Conservation (phyloP, 108 stramenopile genomes). For the Nannochloropsis gaditana region DNA sequence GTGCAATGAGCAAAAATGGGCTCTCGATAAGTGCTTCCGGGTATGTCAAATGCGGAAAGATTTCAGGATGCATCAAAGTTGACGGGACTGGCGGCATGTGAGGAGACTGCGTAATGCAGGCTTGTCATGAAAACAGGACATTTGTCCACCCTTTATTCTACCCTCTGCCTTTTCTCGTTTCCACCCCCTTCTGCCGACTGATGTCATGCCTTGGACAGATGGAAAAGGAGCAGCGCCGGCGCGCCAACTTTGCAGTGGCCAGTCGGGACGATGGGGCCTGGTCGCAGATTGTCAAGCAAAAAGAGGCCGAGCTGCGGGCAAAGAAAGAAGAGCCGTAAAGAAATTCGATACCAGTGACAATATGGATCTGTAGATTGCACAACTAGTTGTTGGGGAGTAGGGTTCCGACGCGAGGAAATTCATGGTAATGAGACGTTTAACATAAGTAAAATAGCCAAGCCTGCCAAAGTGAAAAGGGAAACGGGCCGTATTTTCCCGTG, state of each 20-base stretch:
- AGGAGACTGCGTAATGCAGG: background rate
- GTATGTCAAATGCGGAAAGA: background rate
- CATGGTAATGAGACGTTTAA: too few species aligned
- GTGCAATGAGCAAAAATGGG: slow-evolving; percentile 17
- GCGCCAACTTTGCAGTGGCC: background rate
- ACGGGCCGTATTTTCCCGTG: too few species aligned
- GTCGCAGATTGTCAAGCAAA: background rate
- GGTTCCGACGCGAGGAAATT: too few species aligned
- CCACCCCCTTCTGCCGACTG: background rate
- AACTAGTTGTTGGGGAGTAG: too few species aligned
- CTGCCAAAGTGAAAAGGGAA: too few species aligned
- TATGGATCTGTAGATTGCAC: too few species aligned
- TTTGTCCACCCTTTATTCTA: background rate
- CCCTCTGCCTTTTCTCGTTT: background rate
- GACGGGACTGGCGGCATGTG: background rate
- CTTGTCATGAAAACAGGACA: background rate
- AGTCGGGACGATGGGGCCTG: background rate
- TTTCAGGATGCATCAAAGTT: background rate
- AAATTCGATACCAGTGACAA: too few species aligned
- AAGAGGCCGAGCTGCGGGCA: background rate
- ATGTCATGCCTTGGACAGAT: background rate
- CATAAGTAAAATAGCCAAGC: too few species aligned
- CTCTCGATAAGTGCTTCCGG: slow-evolving; percentile 3
- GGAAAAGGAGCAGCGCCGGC: background rate
- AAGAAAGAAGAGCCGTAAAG: background rate